Conservation (phyloP, 345 rosid species). For the Euphorbia lathyris region DNA sequence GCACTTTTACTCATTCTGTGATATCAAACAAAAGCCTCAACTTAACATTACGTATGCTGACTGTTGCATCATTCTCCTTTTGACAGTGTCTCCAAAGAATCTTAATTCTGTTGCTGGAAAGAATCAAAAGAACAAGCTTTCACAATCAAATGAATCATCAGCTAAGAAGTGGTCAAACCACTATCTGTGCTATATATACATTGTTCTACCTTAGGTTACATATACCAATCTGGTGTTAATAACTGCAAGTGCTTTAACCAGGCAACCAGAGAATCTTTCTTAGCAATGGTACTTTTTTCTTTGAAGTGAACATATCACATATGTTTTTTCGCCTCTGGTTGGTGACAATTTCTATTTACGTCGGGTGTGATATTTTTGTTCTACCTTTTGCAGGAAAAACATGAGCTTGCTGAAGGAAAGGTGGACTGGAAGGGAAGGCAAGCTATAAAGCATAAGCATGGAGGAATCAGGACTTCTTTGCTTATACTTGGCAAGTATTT, state of each 20-base stretch:
- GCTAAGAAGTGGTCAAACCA: background rate
- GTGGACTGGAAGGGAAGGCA: slow-evolving; percentile 56
- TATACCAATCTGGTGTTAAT: background rate
- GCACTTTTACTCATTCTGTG: background rate
- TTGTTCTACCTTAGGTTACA: background rate
- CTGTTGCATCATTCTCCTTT: background rate
- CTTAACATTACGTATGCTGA: background rate
- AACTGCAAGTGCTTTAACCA: background rate
- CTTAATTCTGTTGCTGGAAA: background rate
- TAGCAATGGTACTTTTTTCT: slow-evolving; percentile 10
- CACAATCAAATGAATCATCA: background rate
- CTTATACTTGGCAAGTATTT: slow-evolving; percentile 34
- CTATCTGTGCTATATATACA: background rate
- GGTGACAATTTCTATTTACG: background rate
- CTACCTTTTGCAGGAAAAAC: slow-evolving; percentile 34
- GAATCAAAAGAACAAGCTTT: background rate
- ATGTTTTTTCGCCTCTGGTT: background rate
- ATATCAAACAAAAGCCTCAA: background rate
- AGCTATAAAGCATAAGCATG: slow-evolving; percentile 46
- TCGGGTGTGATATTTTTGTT: background rate
- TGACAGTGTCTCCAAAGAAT: background rate
- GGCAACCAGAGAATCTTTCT: background rate
- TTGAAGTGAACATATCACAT: background rate
- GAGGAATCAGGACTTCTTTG: slow-evolving; percentile 44
- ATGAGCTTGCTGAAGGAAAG: slow-evolving; percentile 44